Conservation (phyloP, 164 flowering plant genomes). For the Echeveria elegans region DNA sequence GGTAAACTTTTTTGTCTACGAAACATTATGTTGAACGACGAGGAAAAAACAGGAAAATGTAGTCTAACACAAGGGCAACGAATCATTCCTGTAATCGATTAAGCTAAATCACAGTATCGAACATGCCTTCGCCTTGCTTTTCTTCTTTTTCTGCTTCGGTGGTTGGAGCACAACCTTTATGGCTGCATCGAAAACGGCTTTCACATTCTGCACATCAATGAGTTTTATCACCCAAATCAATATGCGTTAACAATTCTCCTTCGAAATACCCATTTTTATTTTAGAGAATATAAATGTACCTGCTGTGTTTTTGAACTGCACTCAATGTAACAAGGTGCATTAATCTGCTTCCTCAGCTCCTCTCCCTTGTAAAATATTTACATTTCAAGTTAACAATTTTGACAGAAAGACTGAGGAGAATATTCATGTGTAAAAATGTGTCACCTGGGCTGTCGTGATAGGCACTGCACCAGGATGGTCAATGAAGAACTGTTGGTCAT, state of each 20-base stretch:
- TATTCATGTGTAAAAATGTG: not conserved
- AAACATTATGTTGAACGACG: not conserved
- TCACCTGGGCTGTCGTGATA: not conserved
- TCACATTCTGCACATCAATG: constrained; percentile 28
- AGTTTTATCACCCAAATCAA: not conserved
- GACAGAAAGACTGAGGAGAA: not conserved
- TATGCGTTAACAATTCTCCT: not conserved
- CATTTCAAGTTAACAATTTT: not conserved
- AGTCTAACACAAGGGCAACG: not conserved
- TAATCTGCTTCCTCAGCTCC: constrained; percentile 9
- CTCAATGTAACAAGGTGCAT: constrained; percentile 7
- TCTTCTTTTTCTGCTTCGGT: constrained; percentile 46
- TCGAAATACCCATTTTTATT: too few species aligned
- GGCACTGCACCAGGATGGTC: not conserved
- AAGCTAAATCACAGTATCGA: constrained; percentile 23
- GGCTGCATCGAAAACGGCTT: constrained; percentile 53
- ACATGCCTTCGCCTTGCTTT: constrained; percentile 38
- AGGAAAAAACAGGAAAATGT: not conserved
- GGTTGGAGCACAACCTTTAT: constrained; percentile 58
- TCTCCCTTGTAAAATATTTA: not conserved
- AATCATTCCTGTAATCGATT: not conserved
- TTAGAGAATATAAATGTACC: not conserved
- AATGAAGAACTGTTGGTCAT: not conserved
- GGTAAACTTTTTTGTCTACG: not conserved
- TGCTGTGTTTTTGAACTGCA: constrained; percentile 9